Evolutionary conservation across 2,329 filamentous ascomycete species (phyloP).

Genomic region (Ustulina deusta): DNA sequence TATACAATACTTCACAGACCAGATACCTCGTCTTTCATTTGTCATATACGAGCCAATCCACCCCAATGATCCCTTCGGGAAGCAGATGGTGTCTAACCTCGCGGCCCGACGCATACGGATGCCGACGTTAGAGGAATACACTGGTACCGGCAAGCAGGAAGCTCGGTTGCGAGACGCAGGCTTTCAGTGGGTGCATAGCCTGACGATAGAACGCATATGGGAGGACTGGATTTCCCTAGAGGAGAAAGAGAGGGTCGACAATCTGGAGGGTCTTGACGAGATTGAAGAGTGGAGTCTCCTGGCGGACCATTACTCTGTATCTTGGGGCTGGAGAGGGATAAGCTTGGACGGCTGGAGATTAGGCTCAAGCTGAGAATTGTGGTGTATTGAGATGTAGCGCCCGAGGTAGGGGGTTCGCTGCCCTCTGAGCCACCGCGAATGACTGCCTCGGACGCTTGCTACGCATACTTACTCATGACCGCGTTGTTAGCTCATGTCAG

Average conservation of each 20-base stretch:
- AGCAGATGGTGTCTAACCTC: slow-evolving; percentile 92
- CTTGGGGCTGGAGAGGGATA: slow-evolving; percentile 82
- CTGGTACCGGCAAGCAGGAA: slow-evolving; percentile 75
- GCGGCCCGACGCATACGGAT: slow-evolving; percentile 84
- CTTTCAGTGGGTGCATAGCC: slow-evolving; percentile 62
- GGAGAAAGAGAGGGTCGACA: slow-evolving; percentile 84
- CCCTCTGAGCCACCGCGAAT: no score
- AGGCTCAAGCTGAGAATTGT: neutral
- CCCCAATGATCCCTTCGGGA: slow-evolving; percentile 86
- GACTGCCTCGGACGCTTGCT: no score
- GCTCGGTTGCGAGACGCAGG: slow-evolving; percentile 74
- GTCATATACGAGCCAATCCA: slow-evolving; percentile 91
- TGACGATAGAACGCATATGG: slow-evolving; percentile 73
- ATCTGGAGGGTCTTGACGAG: slow-evolving; percentile 90
- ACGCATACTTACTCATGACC: no score
- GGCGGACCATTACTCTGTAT: slow-evolving; percentile 88
- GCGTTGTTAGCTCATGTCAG: no score
- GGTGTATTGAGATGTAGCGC: no score
- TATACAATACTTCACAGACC: slow-evolving; percentile 71
- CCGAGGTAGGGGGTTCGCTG: no score
- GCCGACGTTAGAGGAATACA: slow-evolving; percentile 82
- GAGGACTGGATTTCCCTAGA: slow-evolving; percentile 74
- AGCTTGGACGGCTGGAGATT: slow-evolving; percentile 50
- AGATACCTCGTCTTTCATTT: slow-evolving; percentile 64
- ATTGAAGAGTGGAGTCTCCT: slow-evolving; percentile 93